phyloP scores from a whole-genome alignment of 2,329 filamentous ascomycete species.

The Ophiostoma piceae region DNA sequence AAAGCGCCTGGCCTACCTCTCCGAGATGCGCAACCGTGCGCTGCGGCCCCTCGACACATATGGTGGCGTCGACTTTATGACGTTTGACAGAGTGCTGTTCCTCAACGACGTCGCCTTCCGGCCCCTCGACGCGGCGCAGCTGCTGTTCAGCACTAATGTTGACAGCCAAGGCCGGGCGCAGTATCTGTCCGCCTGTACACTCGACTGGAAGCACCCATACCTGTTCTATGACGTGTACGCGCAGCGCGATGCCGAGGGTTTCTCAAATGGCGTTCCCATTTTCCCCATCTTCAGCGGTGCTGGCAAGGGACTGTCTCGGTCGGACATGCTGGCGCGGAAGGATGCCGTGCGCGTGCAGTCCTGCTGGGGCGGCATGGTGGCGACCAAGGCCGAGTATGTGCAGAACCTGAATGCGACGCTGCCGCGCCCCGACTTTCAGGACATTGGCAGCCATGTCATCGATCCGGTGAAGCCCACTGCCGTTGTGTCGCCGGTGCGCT shows the following conservation, averaged over 20 bases:
- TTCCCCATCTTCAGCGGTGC: conserved; percentile 61
- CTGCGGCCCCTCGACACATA: conserved; percentile 55
- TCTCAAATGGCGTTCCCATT: conserved; percentile 57
- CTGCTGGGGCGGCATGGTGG: conserved; percentile 75
- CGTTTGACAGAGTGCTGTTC: conserved; percentile 56
- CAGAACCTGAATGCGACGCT: conserved; percentile 38
- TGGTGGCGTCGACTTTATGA: conserved; percentile 36
- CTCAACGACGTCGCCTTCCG: conserved; percentile 60
- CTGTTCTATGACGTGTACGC: conserved; percentile 72
- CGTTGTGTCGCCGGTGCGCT: conserved; percentile 43
- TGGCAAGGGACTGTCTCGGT: conserved; percentile 50
- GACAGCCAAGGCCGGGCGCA: conserved; percentile 47
- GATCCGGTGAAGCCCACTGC: conserved; percentile 34
- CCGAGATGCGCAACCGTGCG: conserved; percentile 67
- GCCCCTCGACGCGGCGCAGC: conserved; percentile 48
- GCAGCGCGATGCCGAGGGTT: conserved; percentile 60
- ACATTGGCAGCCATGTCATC: conserved; percentile 35
- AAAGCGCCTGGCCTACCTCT: conserved; percentile 69
- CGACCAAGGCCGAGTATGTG: conserved; percentile 57
- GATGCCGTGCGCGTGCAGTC: conserved; percentile 65
- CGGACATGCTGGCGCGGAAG: conserved; percentile 55
- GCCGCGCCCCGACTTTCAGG: conserved; percentile 35
- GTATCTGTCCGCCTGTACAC: conserved; percentile 64
- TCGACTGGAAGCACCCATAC: conserved; percentile 64
- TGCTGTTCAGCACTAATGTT: conserved; percentile 58